Percentiles rank a stretch among this genome's conserved stretches.
These are phyloP conservation scores for Lactifluus subvellereus DNA, from an alignment of 768 basidiomycete genomes.

Conservation along the genomic window DNA sequence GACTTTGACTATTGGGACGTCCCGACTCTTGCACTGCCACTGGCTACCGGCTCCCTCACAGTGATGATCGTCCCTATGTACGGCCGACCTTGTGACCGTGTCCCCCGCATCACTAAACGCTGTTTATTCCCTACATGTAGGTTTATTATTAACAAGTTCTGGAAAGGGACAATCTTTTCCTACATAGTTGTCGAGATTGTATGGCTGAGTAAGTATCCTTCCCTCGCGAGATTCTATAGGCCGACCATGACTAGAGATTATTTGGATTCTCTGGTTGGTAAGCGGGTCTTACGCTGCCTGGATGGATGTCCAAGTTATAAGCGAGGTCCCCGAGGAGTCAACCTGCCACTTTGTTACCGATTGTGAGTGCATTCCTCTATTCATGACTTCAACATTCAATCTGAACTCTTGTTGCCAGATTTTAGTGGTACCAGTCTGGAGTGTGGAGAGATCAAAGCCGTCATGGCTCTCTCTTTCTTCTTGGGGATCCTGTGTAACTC, in stretches of 20 bases:
- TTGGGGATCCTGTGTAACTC: conserved; percentile 33
- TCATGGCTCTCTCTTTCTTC: conserved; percentile 36
- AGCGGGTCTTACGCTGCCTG: conserved; percentile 30
- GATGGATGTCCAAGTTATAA: neutral
- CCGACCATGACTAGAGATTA: conserved; percentile 26
- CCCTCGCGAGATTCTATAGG: neutral
- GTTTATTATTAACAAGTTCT: conserved; percentile 32
- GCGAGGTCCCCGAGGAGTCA: neutral
- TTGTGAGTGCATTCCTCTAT: neutral
- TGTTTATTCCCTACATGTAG: conserved; percentile 24
- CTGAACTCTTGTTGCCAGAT: neutral
- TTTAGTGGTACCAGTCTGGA: neutral
- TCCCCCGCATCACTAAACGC: neutral
- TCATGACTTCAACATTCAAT: neutral
- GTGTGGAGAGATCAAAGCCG: conserved; percentile 31
- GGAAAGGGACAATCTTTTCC: conserved; percentile 37
- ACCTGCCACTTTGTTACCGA: conserved; percentile 21
- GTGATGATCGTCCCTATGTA: conserved; percentile 31
- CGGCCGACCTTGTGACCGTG: neutral
- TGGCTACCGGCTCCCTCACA: conserved; percentile 31
- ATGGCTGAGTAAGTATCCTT: conserved; percentile 33
- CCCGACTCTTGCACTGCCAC: conserved; percentile 29
- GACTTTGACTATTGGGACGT: conserved; percentile 23
- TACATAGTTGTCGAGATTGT: conserved; percentile 35
- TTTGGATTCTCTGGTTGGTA: conserved; percentile 39